Evolutionary conservation across 805 yeast genomes (phyloP).

Genomic region (baker's yeast (Saccharomyces cerevisiae)): DNA sequence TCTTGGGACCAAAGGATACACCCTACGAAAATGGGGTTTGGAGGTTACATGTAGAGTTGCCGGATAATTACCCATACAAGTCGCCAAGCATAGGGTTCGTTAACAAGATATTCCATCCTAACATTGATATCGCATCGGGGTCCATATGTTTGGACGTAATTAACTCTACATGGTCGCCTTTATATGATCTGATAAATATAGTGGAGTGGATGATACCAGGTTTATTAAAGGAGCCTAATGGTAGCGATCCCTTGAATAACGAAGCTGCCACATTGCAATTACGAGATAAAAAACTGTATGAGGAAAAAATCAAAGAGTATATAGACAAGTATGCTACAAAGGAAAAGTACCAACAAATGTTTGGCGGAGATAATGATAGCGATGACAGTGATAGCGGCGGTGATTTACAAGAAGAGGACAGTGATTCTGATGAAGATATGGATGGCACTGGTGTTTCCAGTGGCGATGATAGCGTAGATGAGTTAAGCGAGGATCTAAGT

Average conservation of each 20-base stretch:
- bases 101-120: conserved; percentile 90
- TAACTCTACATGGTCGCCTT: conserved; percentile 96
- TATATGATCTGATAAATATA: conserved; percentile 85
- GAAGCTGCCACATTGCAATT: conserved; percentile 78
- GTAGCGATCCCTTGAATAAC: conserved; percentile 86
- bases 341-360: conserved; percentile 32
- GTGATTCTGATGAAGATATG: conserved; percentile 22
- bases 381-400: conserved; percentile 41
- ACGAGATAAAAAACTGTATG: conserved; percentile 58
- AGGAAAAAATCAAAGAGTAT: conserved; percentile 60
- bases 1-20: conserved; percentile 78
- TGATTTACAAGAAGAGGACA: conserved; percentile 24
- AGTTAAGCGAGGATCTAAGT: conserved; percentile 21
- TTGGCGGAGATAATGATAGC: conserved; percentile 42
- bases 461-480: conserved; percentile 9
- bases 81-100: conserved; percentile 93
- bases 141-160: conserved; percentile 93
- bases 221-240: conserved; percentile 81
- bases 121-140: conserved; percentile 84
- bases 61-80: conserved; percentile 91
- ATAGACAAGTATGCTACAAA: conserved; percentile 61
- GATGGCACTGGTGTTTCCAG: conserved; percentile 20
- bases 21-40: conserved; percentile 87
- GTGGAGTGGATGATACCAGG: conserved; percentile 93
- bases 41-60: conserved; percentile 87